Base-by-base conservation (phyloP, 495 filamentous ascomycete species). In the Penicillium fimorum region DNA sequence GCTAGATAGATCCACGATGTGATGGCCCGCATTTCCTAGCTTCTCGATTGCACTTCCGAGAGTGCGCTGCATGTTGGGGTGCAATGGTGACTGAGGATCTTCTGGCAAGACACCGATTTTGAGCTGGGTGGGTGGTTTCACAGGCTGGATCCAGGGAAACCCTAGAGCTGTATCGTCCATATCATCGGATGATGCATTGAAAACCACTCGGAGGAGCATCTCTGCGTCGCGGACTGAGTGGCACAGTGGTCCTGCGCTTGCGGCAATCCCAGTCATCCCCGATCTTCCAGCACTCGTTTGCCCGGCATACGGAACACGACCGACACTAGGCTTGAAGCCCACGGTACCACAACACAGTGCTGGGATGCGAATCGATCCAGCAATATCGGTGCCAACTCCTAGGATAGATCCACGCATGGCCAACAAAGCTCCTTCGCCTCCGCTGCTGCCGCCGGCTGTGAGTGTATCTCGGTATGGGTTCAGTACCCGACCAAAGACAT, bases 301-400 rank as follows among this genome's bases (percentile, higher is more conserved):
- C 10, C 65, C 67, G 3, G 63, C 59, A 32, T 62, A 68, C 1
- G 87, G 85, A 0, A 88, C 63, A 15, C 85, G 74, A 22, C 62
- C 67, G 12, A 67, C 63, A 0, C 81, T 87, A 1, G 87, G 85
- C 53, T 82, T 81, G 57, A 87, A 75, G 0, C 85, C 85, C 13
- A 37, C 33, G 33, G 62, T 80, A 88, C 82, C 84, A 50, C 82
- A 80, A 60, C 79, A 82, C 5, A 81, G 78, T 2, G 87, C 83
- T 15, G 87, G 87, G 33, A 74, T 75, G 0, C 85, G 75, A 45
- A 87, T 83, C 0, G 81, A 86, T 2, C 84, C 85, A 13, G 62
- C 87, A 56, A 88, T 82, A 54, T 90, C 87, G 0, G 81, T 84
- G 0, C 85, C 87, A 15, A 89, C 78, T 2, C 87, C 87, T 0